These are phyloP conservation scores for Didymella sp. DNA, from an alignment of 2,329 filamentous ascomycete species.

Conservation along the genomic window DNA sequence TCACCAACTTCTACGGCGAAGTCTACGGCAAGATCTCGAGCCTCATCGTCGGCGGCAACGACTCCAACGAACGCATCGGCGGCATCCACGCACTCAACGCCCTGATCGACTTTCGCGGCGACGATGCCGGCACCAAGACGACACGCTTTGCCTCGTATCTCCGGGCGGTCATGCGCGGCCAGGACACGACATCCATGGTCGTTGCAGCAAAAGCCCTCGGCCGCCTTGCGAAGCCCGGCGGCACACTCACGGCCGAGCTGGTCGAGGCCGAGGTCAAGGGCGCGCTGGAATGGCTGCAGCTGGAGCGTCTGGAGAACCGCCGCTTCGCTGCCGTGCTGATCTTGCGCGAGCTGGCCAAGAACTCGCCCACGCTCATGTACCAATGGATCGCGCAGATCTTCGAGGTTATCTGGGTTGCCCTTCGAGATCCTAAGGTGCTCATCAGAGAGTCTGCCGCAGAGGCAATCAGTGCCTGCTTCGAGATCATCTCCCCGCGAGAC, in stretches of 20 bases:
- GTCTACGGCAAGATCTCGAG: conserved; percentile 70
- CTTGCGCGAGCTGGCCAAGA: conserved; percentile 86
- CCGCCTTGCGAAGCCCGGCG: conserved; percentile 88
- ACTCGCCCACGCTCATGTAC: conserved; percentile 94
- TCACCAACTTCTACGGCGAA: conserved; percentile 72
- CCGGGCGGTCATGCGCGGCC: conserved; percentile 84
- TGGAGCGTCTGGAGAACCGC: conserved; percentile 90
- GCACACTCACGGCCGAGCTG: conserved; percentile 90
- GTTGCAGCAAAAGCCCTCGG: conserved; percentile 88
- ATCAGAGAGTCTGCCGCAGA: conserved; percentile 93
- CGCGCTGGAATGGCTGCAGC: conserved; percentile 94
- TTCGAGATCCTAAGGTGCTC: conserved; percentile 86
- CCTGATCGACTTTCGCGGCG: conserved; percentile 94
- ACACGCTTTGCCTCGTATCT: conserved; percentile 93
- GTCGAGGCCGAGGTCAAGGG: conserved; percentile 98
- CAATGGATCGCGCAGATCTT: conserved; percentile 94
- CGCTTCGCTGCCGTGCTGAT: conserved; percentile 93
- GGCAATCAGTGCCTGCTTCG: conserved; percentile 92
- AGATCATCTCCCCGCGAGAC: conserved; percentile 93
- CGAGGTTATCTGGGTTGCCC: conserved; percentile 93
- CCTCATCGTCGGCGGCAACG: conserved; percentile 83
- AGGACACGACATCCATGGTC: conserved; percentile 89
- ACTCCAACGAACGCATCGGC: conserved; percentile 86
- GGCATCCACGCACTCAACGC: conserved; percentile 91
- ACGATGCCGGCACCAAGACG: conserved; percentile 91